Evolutionary conservation across 305 asterid species (phyloP), one percentile per base, ranked within the genome.

Genomic region (Fraxinus nigra): DNA sequence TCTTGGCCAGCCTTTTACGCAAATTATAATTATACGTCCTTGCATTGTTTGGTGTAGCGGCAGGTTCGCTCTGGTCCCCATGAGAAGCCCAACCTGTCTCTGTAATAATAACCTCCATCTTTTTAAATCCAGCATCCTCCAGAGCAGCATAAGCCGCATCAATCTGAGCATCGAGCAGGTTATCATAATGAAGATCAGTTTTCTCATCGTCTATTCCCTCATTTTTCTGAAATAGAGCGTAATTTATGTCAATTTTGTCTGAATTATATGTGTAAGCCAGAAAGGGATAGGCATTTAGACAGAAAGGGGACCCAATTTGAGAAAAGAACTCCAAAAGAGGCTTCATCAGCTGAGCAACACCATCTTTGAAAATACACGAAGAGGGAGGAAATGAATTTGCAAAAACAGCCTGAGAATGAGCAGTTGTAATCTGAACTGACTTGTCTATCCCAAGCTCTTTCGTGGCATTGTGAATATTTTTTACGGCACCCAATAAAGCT

Each of bases 11-110:
- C 90, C 98, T 85, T 80, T 96, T 96, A n/a, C 97, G 93, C 79
- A 96, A 84, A 87, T 96, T 96, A 84, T 81, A 94, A 79, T 96
- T 82, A 78, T 92, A 96, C 0, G 94, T 96, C 90, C 94, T 90
- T 3, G 99, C 98, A 85, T 96, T 96, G 74, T 72, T 79, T 1
- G 81, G 80, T 0, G 94, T 93, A 9, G 99, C 99, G 73, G 93
- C 97, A 63, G 98, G 90, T 82, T 96, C 99, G 67, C 70, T 92
- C 82, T 90, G 91, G 79, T 88, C 99, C 34, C 99, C 99, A 75
- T 81, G 89, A 81, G 99, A 96, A 81, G 99, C 98, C 99, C 99
- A 96, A 34, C 99, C 99, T 0, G 99, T 96, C 87, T 96, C 99
- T 0, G 99, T 94, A 65, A 96, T 86, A 70, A 96, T 91, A 77